Percentiles rank a stretch among this genome's conserved stretches.
These are phyloP conservation scores for Leccinellum albellum DNA, from an alignment of 768 basidiomycete species.

Conservation along the genomic window DNA sequence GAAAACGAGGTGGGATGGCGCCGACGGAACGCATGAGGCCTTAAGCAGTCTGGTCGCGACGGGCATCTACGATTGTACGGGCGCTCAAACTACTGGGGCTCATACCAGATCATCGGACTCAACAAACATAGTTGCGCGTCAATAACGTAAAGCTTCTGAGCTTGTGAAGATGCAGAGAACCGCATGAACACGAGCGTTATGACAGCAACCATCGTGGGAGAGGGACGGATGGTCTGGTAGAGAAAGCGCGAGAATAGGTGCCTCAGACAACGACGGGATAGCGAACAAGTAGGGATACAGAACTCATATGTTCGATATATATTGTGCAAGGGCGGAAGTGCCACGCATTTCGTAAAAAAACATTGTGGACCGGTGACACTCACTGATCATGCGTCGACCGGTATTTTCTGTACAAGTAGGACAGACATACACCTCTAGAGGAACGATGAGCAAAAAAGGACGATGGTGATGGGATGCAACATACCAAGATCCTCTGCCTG, in stretches of 20 bases:
- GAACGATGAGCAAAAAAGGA: constrained; percentile 14
- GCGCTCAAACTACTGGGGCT: constrained; percentile 30
- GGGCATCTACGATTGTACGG: constrained; percentile 23
- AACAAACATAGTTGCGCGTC: constrained; percentile 34
- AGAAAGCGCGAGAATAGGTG: constrained; percentile 27
- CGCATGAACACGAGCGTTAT: constrained; percentile 31
- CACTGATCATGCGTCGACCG: constrained; percentile 69
- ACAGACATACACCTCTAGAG: constrained; percentile 58
- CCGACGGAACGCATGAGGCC: constrained; percentile 6
- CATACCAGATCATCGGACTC: constrained; percentile 37
- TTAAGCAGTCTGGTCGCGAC: constrained; percentile 12
- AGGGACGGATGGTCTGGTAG: constrained; percentile 31
- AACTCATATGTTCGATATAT: constrained; percentile 36
- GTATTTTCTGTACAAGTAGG: constrained; percentile 55
- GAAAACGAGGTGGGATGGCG: background rate
- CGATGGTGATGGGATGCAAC: constrained; percentile 29
- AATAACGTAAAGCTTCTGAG: constrained; percentile 34
- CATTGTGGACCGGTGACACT: constrained; percentile 47
- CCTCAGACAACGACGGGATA: constrained; percentile 32
- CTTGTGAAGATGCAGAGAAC: constrained; percentile 29
- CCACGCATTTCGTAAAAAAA: constrained; percentile 26
- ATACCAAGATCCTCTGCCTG: constrained; percentile 78
- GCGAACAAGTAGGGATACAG: constrained; percentile 35
- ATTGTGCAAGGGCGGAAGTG: constrained; percentile 27
- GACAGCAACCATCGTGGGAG: constrained; percentile 31